phyloP scores from a whole-genome alignment of 805 yeast genomes.

The Kodamaea kakaduensis region DNA sequence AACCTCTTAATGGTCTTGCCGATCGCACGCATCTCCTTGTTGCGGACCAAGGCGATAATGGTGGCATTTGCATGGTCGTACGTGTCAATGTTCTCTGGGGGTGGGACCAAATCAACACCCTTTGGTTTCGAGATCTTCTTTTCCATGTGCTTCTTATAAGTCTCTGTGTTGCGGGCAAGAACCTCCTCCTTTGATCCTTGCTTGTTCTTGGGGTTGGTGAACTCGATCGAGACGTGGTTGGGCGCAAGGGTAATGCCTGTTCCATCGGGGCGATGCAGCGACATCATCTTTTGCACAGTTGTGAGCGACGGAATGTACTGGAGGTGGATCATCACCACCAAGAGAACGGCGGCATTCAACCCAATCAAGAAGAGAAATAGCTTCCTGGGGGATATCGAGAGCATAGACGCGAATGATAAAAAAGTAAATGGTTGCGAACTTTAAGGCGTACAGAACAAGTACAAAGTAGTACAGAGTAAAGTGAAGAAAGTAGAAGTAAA shows the following conservation, averaged over 20 bases:
- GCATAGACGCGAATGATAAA: too few species aligned
- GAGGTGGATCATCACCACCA: slow-evolving; percentile 1
- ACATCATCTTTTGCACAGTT: neutral
- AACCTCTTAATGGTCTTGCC: slow-evolving; percentile 53
- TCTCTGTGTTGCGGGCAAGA: slow-evolving; percentile 33
- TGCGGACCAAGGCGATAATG: slow-evolving; percentile 66
- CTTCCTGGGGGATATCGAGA: neutral
- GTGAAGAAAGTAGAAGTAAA: too few species aligned
- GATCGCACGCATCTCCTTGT: slow-evolving; percentile 51
- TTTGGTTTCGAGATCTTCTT: slow-evolving; percentile 47
- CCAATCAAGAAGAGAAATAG: neutral
- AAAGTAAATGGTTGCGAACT: too few species aligned
- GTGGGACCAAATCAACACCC: slow-evolving; percentile 28
- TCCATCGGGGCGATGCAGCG: neutral
- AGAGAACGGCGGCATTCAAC: neutral
- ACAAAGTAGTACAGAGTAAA: too few species aligned
- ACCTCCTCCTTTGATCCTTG: slow-evolving; percentile 29
- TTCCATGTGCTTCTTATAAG: slow-evolving; percentile 34
- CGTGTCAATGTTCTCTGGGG: slow-evolving; percentile 22
- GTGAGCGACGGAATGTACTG: slow-evolving; percentile 1
- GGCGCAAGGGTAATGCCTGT: slow-evolving; percentile 16
- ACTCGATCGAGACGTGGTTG: slow-evolving; percentile 32
- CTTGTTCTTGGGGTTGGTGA: slow-evolving; percentile 24
- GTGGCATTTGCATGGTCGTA: slow-evolving; percentile 68
- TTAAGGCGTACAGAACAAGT: too few species aligned